These are phyloP conservation scores for Pezicula radicicola DNA, from an alignment of 2,329 filamentous ascomycete species.

Conservation along the genomic window DNA sequence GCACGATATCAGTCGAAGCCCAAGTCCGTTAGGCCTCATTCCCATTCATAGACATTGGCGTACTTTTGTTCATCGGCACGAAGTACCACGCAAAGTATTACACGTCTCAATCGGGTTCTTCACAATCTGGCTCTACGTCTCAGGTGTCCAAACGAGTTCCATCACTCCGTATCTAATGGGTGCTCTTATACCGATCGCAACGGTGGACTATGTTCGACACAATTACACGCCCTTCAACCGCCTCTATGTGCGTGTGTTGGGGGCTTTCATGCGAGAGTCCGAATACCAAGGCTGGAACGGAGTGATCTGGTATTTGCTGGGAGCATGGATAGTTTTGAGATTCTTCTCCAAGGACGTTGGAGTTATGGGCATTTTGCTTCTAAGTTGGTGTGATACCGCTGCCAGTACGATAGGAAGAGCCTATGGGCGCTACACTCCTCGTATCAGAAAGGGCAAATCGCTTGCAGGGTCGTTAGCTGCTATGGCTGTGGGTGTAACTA, in stretches of 20 bases:
- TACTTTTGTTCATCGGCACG: slow-evolving; percentile 90
- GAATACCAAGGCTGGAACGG: slow-evolving; percentile 95
- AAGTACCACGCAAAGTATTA: slow-evolving; percentile 88
- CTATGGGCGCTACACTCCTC: slow-evolving; percentile 85
- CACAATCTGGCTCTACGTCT: slow-evolving; percentile 80
- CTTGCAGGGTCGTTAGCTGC: slow-evolving; percentile 85
- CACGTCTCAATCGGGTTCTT: slow-evolving; percentile 98
- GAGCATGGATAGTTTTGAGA: slow-evolving; percentile 79
- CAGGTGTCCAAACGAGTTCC: slow-evolving; percentile 69
- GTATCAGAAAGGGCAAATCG: slow-evolving; percentile 84
- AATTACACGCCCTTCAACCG: slow-evolving; percentile 78
- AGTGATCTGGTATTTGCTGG: slow-evolving; percentile 93
- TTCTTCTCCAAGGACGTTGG: slow-evolving; percentile 93
- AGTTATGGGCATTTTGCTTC: slow-evolving; percentile 81
- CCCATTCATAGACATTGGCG: slow-evolving; percentile 93
- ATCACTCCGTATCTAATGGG: slow-evolving; percentile 84
- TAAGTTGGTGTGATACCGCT: slow-evolving; percentile 98
- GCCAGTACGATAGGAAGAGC: slow-evolving; percentile 90
- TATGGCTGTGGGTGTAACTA: slow-evolving; percentile 76
- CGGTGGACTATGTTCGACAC: slow-evolving; percentile 80
- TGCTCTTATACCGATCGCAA: slow-evolving; percentile 78
- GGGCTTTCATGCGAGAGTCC: slow-evolving; percentile 94
- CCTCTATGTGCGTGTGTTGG: slow-evolving; percentile 79
- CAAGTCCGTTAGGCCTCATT: slow-evolving; percentile 89
- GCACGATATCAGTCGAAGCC: slow-evolving; percentile 86